phyloP scores from a whole-genome alignment of 768 basidiomycete genomes.

The Lepiota venenata region DNA sequence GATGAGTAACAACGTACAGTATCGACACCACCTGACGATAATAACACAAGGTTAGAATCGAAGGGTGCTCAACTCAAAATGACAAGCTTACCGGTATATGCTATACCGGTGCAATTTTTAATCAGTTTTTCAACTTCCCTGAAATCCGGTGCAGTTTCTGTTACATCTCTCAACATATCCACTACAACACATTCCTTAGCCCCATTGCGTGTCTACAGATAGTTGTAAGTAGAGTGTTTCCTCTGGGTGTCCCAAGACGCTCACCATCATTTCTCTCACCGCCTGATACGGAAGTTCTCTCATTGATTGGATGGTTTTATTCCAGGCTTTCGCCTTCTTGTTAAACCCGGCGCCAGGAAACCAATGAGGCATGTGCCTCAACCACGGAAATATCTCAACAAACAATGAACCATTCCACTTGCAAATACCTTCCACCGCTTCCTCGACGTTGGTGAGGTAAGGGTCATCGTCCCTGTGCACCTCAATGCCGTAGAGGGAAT shows the following conservation, averaged over 20 bases:
- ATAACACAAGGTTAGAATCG: no score
- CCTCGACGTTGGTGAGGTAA: constrained; percentile 23
- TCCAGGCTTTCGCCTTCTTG: constrained; percentile 33
- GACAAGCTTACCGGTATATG: no score
- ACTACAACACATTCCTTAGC: no score
- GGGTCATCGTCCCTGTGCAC: constrained; percentile 28
- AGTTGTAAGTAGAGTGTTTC: neutral
- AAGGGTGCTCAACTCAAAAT: no score
- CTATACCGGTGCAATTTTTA: no score
- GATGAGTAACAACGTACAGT: constrained; percentile 8
- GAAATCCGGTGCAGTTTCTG: no score
- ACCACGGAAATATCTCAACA: constrained; percentile 25
- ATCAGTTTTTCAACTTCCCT: no score
- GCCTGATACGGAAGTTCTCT: constrained; percentile 30
- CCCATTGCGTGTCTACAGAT: neutral
- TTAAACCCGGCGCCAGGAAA: constrained; percentile 45
- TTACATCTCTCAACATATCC: no score
- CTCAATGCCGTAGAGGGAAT: neutral
- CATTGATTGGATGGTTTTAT: constrained; percentile 27
- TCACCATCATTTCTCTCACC: constrained; percentile 1
- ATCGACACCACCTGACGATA: neutral
- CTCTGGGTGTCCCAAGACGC: neutral
- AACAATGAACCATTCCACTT: constrained; percentile 24
- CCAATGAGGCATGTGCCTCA: constrained; percentile 44
- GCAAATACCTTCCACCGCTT: constrained; percentile 17